These are phyloP conservation scores for Mortierella sp. DNA, from an alignment of 371 early-diverging fungal genomes.

Conservation along the genomic window DNA sequence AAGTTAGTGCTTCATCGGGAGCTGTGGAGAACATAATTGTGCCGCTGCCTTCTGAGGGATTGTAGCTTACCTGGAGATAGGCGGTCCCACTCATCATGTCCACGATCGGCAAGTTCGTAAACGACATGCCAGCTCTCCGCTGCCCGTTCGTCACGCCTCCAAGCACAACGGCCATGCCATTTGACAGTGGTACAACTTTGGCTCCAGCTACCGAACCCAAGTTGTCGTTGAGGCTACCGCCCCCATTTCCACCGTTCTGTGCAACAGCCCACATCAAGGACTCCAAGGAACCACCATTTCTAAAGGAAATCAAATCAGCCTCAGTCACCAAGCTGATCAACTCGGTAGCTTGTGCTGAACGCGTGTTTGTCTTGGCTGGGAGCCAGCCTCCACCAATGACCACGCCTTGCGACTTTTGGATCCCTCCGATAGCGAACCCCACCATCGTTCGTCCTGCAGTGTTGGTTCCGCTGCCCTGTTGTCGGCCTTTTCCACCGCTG, in stretches of 20 bases:
- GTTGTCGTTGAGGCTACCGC: slow-evolving; percentile 14
- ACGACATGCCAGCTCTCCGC: slow-evolving; percentile 16
- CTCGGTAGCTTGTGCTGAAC: slow-evolving; percentile 16
- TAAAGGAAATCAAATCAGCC: slow-evolving; percentile 19
- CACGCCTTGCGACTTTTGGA: slow-evolving; percentile 16
- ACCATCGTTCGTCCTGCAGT: slow-evolving; percentile 42
- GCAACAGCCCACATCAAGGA: slow-evolving; percentile 14
- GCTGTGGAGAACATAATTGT: no score
- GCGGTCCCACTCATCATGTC: slow-evolving; percentile 38
- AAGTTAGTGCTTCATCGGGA: background rate
- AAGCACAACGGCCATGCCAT: slow-evolving; percentile 30
- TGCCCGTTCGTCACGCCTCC: slow-evolving; percentile 25
- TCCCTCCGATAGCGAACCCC: slow-evolving; percentile 19
- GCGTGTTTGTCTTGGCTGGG: slow-evolving; percentile 8
- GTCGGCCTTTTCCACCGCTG: background rate
- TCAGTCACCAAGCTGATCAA: slow-evolving; percentile 25
- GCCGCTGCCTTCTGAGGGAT: no score
- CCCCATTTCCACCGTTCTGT: slow-evolving; percentile 12
- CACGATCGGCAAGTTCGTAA: slow-evolving; percentile 23
- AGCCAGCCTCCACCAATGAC: slow-evolving; percentile 46
- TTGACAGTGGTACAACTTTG: slow-evolving; percentile 18
- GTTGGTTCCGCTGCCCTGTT: background rate
- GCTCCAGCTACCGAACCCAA: slow-evolving; percentile 33
- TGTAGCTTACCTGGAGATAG: slow-evolving; percentile 22
- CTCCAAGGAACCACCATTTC: slow-evolving; percentile 3